A percentile compares a stretch with the other conserved stretches of the same genome.
Conservation (phyloP, 441 rosid species). For the Pelargonium myrrhifolium region DNA sequence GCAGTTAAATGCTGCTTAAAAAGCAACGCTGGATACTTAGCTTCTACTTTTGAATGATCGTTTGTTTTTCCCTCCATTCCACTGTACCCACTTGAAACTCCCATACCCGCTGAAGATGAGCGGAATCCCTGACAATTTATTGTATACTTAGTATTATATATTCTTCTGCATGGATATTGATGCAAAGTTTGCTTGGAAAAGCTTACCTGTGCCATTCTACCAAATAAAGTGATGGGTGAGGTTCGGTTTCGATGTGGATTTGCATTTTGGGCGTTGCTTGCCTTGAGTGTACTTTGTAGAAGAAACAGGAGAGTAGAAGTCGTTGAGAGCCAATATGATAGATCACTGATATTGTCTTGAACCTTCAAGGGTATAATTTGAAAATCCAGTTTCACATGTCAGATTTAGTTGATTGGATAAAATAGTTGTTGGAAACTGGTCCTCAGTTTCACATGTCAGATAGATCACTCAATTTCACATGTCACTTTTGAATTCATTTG, state of each 20-base stretch:
- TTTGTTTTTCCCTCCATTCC: constrained; percentile 43
- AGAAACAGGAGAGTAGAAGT: constrained; percentile 56
- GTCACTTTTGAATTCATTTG: not conserved
- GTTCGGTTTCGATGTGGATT: constrained; percentile 38
- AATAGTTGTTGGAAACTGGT: not conserved
- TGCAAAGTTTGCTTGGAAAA: constrained; percentile 17
- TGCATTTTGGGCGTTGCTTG: constrained; percentile 32
- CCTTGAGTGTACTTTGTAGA: constrained; percentile 56
- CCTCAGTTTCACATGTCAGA: no score
- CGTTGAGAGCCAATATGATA: constrained; percentile 67
- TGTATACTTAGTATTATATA: constrained; percentile 14
- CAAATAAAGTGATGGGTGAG: constrained; percentile 42
- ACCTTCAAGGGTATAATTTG: constrained; percentile 25
- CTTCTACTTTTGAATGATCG: constrained; percentile 49
- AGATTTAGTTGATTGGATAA: not conserved
- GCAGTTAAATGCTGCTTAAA: constrained; percentile 78
- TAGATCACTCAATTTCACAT: no score
- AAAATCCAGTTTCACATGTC: constrained; percentile 13
- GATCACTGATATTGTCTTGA: constrained; percentile 41
- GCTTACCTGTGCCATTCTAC: constrained; percentile 50
- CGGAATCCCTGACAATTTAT: constrained; percentile 35
- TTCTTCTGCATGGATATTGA: constrained; percentile 12
- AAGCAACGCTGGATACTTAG: constrained; percentile 69
- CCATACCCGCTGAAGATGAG: constrained; percentile 38
- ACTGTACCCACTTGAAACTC: constrained; percentile 44